phyloP scores from a whole-genome alignment of 1,139 yeast genomes.

The Taphrina wiesneri region DNA sequence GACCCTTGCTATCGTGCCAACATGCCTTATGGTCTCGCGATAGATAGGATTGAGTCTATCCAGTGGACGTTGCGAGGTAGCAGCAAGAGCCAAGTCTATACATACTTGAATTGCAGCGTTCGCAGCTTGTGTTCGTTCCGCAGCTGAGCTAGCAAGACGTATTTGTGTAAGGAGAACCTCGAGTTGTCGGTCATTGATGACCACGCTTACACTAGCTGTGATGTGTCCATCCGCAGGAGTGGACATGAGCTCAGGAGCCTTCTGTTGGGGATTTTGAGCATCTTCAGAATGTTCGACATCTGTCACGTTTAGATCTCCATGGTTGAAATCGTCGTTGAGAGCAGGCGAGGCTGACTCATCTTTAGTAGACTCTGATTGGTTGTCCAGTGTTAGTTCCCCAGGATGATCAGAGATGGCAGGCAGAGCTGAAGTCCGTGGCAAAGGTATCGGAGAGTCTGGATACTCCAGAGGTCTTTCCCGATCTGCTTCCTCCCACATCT shows the following conservation, averaged over 20 bases:
- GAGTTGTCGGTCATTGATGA: neutral
- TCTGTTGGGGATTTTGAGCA: neutral
- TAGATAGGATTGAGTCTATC: constrained; percentile 10
- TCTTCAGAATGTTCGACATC: neutral
- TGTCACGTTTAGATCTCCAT: neutral
- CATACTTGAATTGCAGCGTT: constrained; percentile 28
- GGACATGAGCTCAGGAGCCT: neutral
- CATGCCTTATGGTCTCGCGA: constrained; percentile 14
- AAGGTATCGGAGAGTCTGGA: constrained; percentile 27
- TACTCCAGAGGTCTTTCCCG: constrained; percentile 15
- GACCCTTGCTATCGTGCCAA: constrained; percentile 1
- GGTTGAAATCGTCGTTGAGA: neutral
- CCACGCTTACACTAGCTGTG: neutral
- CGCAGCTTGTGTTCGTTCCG: constrained; percentile 35
- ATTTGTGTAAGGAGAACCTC: constrained; percentile 13
- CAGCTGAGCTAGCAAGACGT: constrained; percentile 35
- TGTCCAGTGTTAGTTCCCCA: neutral
- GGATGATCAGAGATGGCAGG: neutral
- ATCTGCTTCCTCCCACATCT: constrained; percentile 35
- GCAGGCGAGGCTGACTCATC: neutral
- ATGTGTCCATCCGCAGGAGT: neutral
- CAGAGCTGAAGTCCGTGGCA: constrained; percentile 3
- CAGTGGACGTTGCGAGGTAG: neutral
- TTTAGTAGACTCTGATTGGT: neutral
- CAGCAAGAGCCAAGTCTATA: neutral